Percentiles rank a stretch among this genome's conserved stretches.
Conservation (phyloP, 352 stramenopile genomes). For the Pythium phragmitis region DNA sequence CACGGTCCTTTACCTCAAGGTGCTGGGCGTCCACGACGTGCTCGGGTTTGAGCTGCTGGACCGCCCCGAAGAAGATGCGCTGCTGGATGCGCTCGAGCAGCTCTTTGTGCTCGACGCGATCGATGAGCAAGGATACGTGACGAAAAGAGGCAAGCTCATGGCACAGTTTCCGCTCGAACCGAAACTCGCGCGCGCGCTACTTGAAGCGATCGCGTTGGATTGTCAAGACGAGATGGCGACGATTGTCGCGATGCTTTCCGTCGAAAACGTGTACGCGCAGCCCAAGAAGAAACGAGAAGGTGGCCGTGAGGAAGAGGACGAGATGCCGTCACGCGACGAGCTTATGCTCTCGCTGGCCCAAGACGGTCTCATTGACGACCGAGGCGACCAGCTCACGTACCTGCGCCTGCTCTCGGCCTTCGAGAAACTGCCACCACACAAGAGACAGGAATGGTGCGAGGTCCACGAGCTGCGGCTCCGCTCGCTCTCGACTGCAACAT, state of each 20-base stretch:
- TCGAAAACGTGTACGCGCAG: constrained; percentile 73
- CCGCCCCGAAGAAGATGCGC: constrained; percentile 58
- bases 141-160: constrained; percentile 73
- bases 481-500: constrained; percentile 50
- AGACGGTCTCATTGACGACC: constrained; percentile 45
- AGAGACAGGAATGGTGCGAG: constrained; percentile 56
- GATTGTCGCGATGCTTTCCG: constrained; percentile 84
- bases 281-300: constrained; percentile 23
- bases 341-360: constrained; percentile 42
- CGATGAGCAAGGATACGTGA: constrained; percentile 49
- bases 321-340: constrained; percentile 33
- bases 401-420: constrained; percentile 47
- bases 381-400: constrained; percentile 64
- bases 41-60: constrained; percentile 72
- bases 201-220: constrained; percentile 55
- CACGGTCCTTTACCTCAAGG: constrained; percentile 92
- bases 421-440: constrained; percentile 15
- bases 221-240: constrained; percentile 66
- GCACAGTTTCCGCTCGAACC: constrained; percentile 83
- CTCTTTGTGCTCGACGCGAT: constrained; percentile 68
- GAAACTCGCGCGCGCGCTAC: constrained; percentile 56
- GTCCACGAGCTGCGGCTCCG: constrained; percentile 44
- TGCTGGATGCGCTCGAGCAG: constrained; percentile 78
- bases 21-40: constrained; percentile 72
- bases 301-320: constrained; percentile 18